Evolutionary conservation across 2,329 filamentous ascomycete species (phyloP).

Genomic region (Cercospora beticola): DNA sequence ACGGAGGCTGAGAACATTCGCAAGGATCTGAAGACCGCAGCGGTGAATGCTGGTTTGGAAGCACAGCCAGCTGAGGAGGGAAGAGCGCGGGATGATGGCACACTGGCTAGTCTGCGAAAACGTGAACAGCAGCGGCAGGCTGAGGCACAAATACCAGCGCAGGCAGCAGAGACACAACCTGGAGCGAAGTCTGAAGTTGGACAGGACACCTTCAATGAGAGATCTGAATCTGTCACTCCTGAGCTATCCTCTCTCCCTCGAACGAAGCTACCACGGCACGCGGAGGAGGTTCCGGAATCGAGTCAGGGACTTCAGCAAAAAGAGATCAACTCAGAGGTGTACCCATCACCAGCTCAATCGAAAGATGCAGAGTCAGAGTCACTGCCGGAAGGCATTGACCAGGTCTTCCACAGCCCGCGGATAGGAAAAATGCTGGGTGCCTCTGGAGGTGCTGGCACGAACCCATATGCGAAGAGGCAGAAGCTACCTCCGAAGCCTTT

Average conservation of each 20-base stretch:
- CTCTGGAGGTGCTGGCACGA: constrained; percentile 38
- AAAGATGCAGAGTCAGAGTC: constrained; percentile 4
- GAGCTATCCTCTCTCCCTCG: constrained; percentile 53
- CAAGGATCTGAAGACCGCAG: constrained; percentile 15
- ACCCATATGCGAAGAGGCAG: constrained; percentile 34
- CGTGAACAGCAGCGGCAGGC: constrained; percentile 47
- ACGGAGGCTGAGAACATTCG: constrained; percentile 31
- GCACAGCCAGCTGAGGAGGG: not conserved
- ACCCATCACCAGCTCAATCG: constrained; percentile 31
- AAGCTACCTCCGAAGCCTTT: constrained; percentile 35
- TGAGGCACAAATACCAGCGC: constrained; percentile 53
- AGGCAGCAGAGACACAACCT: constrained; percentile 47
- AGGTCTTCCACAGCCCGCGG: constrained; percentile 61
- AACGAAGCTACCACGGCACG: constrained; percentile 56
- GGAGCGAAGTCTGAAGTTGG: constrained; percentile 37
- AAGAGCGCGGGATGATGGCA: constrained; percentile 39
- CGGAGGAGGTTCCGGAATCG: constrained; percentile 48
- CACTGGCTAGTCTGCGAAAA: constrained; percentile 29
- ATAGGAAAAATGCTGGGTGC: constrained; percentile 56
- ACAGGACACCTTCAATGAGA: constrained; percentile 58
- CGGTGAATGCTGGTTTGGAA: constrained; percentile 13
- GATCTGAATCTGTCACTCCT: constrained; percentile 48
- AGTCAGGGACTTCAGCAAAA: constrained; percentile 44
- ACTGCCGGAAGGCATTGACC: constrained; percentile 59
- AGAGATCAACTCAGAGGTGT: constrained; percentile 57